These are phyloP conservation scores for Meyerozyma guilliermondii DNA, from an alignment of 1,139 yeast species.

Conservation along the genomic window DNA sequence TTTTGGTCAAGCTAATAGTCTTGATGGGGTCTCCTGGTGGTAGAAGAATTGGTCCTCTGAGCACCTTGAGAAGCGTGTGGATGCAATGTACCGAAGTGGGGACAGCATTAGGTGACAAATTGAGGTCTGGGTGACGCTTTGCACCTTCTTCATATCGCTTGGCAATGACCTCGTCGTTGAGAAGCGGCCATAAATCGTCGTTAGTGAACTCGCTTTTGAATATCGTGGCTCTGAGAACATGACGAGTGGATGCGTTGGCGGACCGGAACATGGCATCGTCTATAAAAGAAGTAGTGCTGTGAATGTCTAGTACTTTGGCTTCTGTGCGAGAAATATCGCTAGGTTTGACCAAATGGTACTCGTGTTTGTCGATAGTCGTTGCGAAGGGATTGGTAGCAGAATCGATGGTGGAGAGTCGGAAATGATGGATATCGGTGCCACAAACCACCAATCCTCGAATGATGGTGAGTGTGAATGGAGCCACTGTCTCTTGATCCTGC, in stretches of 20 bases:
- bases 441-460: constrained; percentile 32
- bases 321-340: neutral
- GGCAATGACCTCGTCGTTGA: constrained; percentile 22
- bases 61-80: constrained; percentile 50
- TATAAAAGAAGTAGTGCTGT: constrained; percentile 9
- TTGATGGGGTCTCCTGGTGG: constrained; percentile 40
- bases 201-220: constrained; percentile 26
- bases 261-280: constrained; percentile 35
- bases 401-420: constrained; percentile 27
- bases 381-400: constrained; percentile 19
- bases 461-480: constrained; percentile 19
- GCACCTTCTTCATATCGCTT: constrained; percentile 26
- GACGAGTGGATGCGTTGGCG: constrained; percentile 20
- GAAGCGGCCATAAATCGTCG: constrained; percentile 21
- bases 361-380: constrained; percentile 22
- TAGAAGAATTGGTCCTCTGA: constrained; percentile 55
- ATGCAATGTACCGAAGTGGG: constrained; percentile 54
- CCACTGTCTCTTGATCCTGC: constrained; percentile 1
- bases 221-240: constrained; percentile 30
- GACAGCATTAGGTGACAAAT: constrained; percentile 25
- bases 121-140: constrained; percentile 21
- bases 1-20: constrained; percentile 46
- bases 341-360: constrained; percentile 22
- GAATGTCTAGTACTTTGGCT: neutral
- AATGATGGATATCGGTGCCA: constrained; percentile 23